These are phyloP conservation scores for Leccinellum albellum DNA, from an alignment of 768 basidiomycete species.

Conservation along the genomic window DNA sequence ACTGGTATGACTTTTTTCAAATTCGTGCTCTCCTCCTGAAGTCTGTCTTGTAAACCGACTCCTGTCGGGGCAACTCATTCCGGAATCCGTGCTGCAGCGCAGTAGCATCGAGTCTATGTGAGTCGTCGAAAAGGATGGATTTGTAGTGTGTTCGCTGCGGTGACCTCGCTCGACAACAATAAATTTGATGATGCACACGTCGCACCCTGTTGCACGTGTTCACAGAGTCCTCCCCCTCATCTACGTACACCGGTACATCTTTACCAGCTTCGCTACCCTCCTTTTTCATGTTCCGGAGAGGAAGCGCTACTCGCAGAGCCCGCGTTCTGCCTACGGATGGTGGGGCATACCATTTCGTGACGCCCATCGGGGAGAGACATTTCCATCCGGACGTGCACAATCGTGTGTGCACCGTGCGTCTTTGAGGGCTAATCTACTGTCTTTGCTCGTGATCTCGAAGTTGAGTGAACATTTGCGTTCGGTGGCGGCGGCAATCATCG, in stretches of 20 bases:
- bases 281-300: too few species aligned
- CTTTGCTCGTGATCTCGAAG: background rate
- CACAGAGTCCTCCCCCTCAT: background rate
- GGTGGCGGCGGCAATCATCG: background rate
- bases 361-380: background rate
- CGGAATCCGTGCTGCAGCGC: too few species aligned
- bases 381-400: background rate
- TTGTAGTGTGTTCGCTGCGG: slow-evolving; percentile 1
- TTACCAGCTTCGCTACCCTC: background rate
- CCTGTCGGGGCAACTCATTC: too few species aligned
- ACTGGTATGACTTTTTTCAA: too few species aligned
- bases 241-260: background rate
- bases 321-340: too few species aligned
- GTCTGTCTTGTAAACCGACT: too few species aligned
- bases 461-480: background rate
- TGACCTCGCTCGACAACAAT: background rate
- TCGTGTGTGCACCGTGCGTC: background rate
- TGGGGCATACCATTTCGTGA: background rate
- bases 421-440: background rate
- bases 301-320: too few species aligned
- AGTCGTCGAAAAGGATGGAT: slow-evolving; percentile 10
- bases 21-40: too few species aligned
- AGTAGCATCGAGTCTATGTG: background rate
- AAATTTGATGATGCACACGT: background rate
- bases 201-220: slow-evolving; percentile 9